Conservation (phyloP, 108 stramenopile genomes). For the Conticribra guillardii region DNA sequence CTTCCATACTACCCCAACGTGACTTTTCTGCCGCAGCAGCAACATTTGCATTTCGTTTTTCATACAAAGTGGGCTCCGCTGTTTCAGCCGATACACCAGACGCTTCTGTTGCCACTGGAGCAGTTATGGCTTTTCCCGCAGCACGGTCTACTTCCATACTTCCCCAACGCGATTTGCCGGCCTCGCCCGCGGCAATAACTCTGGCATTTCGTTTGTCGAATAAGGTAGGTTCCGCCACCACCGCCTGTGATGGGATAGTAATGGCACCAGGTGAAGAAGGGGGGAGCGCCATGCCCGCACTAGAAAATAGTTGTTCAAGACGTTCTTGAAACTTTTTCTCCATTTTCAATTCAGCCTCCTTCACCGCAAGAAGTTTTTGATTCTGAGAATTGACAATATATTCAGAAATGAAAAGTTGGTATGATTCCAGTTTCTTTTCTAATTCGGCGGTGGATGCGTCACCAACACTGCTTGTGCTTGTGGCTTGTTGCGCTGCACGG, state of each 20-base stretch:
- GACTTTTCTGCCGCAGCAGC: constrained; percentile 67
- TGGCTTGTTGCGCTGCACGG: too few relatives aligned
- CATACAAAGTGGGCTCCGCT: constrained; percentile 27
- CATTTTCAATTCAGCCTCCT: constrained; percentile 57
- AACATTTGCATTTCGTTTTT: constrained; percentile 61
- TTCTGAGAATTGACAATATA: constrained; percentile 80
- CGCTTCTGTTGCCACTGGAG: constrained; percentile 21
- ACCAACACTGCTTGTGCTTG: too few relatives aligned
- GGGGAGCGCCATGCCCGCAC: background rate
- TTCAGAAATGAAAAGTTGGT: constrained; percentile 80
- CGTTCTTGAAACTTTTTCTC: constrained; percentile 52
- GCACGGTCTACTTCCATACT: constrained; percentile 45
- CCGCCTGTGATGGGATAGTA: too few relatives aligned
- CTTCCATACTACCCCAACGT: constrained; percentile 76
- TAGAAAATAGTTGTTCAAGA: constrained; percentile 30
- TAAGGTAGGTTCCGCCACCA: constrained; percentile 13
- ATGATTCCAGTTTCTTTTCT: constrained; percentile 57
- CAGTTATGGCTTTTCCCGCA: constrained; percentile 4
- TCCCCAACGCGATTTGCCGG: constrained; percentile 87
- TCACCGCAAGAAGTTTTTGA: constrained; percentile 46
- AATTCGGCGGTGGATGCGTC: too few relatives aligned
- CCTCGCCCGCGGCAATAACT: constrained; percentile 60
- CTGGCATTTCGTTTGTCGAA: constrained; percentile 54
- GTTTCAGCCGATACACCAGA: background rate
- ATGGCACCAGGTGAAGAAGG: too few relatives aligned